Evolutionary conservation across 2,329 filamentous ascomycete genomes (phyloP).

Genomic region (Amauroascus verrucosus): DNA sequence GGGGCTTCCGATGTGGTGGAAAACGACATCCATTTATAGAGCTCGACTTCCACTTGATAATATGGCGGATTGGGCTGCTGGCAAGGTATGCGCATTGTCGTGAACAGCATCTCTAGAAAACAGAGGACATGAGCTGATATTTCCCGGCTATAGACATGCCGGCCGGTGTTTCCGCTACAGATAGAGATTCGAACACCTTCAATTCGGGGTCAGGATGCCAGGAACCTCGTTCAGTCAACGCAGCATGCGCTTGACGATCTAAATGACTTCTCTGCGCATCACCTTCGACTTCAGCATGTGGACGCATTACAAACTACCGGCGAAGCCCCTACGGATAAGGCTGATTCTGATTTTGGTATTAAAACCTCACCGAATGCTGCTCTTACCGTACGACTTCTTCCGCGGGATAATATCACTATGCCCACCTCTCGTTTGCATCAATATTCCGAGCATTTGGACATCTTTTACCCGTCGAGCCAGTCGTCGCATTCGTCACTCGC

Average conservation of each 20-base stretch:
- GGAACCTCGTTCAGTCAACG: slow-evolving; percentile 65
- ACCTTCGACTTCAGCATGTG: slow-evolving; percentile 60
- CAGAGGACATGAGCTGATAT: neutral
- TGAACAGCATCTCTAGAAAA: slow-evolving; percentile 7
- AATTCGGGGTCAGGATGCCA: slow-evolving; percentile 56
- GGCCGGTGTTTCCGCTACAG: slow-evolving; percentile 75
- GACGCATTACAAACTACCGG: slow-evolving; percentile 24
- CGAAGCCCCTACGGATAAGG: slow-evolving; percentile 7
- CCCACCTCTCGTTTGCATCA: slow-evolving; percentile 55
- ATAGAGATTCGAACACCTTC: slow-evolving; percentile 64
- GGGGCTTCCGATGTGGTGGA: slow-evolving; percentile 91
- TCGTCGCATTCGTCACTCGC: slow-evolving; percentile 64
- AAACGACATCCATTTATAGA: slow-evolving; percentile 84
- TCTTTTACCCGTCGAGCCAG: slow-evolving; percentile 62
- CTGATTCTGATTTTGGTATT: slow-evolving; percentile 9
- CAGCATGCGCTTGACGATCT: slow-evolving; percentile 79
- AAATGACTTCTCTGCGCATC: slow-evolving; percentile 76
- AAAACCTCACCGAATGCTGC: slow-evolving; percentile 37
- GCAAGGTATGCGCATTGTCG: slow-evolving; percentile 52
- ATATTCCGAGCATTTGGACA: slow-evolving; percentile 60
- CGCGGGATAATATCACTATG: slow-evolving; percentile 38
- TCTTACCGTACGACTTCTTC: slow-evolving; percentile 60
- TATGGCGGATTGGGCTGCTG: slow-evolving; percentile 88
- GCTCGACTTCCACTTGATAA: slow-evolving; percentile 69
- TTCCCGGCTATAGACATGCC: slow-evolving; percentile 55